A percentile compares a stretch with the other conserved stretches of the same genome.
These are phyloP conservation scores for Hypoxylon sp. DNA, from an alignment of 2,329 filamentous ascomycete genomes.

Conservation along the genomic window DNA sequence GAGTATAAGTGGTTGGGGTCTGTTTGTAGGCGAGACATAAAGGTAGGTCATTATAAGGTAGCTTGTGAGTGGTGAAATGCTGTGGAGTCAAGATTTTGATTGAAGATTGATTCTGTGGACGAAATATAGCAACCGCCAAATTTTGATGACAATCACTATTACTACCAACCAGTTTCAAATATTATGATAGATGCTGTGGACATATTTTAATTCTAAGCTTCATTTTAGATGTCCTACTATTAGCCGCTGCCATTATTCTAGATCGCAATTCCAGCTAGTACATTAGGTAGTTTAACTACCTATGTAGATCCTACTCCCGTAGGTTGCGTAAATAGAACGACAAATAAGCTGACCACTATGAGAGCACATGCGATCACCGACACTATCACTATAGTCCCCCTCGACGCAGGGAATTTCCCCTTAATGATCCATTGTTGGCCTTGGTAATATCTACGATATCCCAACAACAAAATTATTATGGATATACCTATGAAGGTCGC, in stretches of 20 bases:
- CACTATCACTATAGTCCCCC: conserved; percentile 81
- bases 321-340: conserved; percentile 71
- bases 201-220: not conserved
- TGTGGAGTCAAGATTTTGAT: conserved; percentile 30
- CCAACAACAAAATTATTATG: conserved; percentile 81
- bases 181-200: not conserved
- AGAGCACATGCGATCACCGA: conserved; percentile 75
- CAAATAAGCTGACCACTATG: conserved; percentile 72
- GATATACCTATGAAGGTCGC: conserved; percentile 83
- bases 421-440: conserved; percentile 84
- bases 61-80: conserved; percentile 34
- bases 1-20: not conserved
- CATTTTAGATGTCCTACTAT: not conserved
- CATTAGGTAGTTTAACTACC: conserved; percentile 12
- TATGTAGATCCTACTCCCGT: conserved; percentile 15
- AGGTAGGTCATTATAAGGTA: not conserved
- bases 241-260: conserved; percentile 9
- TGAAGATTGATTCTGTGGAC: conserved; percentile 4
- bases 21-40: not conserved
- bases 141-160: not conserved
- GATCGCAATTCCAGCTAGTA: not conserved
- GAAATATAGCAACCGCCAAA: conserved; percentile 1
- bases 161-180: conserved; percentile 1
- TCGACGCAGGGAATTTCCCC: conserved; percentile 84
- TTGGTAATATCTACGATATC: conserved; percentile 84